phyloP scores from a whole-genome alignment of 805 yeast genomes.

The Candida germanica region DNA sequence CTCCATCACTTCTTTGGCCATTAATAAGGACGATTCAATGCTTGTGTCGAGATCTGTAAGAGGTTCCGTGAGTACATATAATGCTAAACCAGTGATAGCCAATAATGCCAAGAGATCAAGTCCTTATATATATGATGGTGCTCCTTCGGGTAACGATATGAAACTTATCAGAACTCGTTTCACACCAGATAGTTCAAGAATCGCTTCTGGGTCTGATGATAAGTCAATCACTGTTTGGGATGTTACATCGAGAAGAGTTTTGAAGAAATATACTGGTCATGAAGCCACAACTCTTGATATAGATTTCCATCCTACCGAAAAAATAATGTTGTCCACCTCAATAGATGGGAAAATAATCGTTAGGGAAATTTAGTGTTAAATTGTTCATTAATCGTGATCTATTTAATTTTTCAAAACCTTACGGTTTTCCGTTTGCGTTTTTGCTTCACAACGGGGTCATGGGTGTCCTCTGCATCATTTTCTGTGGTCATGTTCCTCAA shows the following conservation, averaged over 20 bases:
- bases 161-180: conserved; percentile 49
- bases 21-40: conserved; percentile 46
- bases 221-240: conserved; percentile 61
- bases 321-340: conserved; percentile 47
- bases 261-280: conserved; percentile 57
- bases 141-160: conserved; percentile 48
- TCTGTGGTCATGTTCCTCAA: conserved; percentile 14
- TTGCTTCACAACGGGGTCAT: conserved; percentile 4
- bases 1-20: conserved; percentile 52
- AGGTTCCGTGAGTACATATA: conserved; percentile 55
- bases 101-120: conserved; percentile 39
- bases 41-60: conserved; percentile 55
- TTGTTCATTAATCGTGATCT: neutral
- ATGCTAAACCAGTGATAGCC: conserved; percentile 45
- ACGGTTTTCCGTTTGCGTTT: conserved; percentile 15
- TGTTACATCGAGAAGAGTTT: conserved; percentile 44
- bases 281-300: conserved; percentile 59
- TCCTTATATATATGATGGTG: conserved; percentile 54
- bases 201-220: conserved; percentile 64
- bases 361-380: conserved; percentile 27
- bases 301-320: conserved; percentile 46
- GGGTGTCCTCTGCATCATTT: conserved; percentile 6
- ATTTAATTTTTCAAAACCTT: conserved; percentile 13
- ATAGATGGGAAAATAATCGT: conserved; percentile 56
- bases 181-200: conserved; percentile 36